Evolutionary conservation across 1,284 basidiomycete genomes (phyloP).

Genomic region (Irpex rosettiformis): DNA sequence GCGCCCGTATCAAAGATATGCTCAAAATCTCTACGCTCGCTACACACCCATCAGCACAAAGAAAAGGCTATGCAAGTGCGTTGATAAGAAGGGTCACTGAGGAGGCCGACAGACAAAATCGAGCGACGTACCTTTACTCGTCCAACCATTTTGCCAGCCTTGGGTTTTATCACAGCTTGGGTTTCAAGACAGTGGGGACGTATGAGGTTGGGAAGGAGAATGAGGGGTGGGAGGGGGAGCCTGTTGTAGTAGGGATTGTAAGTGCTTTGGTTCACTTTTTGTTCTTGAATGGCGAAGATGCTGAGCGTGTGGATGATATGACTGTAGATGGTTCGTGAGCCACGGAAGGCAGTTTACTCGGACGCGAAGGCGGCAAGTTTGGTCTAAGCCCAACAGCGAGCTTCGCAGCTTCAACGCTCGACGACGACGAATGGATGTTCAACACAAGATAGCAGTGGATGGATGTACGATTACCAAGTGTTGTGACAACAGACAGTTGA

Average conservation of each 20-base stretch:
- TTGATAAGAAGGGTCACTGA: not conserved
- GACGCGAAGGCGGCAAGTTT: not conserved
- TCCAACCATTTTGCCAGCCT: not conserved
- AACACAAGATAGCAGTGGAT: too few species aligned
- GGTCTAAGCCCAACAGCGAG: not conserved
- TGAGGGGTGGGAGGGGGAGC: not conserved
- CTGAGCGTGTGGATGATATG: too few species aligned
- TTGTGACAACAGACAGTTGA: too few species aligned
- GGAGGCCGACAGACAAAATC: not conserved
- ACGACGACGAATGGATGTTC: too few species aligned
- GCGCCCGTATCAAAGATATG: not conserved
- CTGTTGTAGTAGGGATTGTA: not conserved
- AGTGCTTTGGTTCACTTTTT: too few species aligned
- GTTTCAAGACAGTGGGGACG: not conserved
- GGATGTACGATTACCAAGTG: too few species aligned
- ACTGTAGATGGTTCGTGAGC: not conserved
- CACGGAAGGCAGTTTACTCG: not conserved
- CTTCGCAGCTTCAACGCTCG: too few species aligned
- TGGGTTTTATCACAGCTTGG: not conserved
- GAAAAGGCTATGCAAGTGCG: slow-evolving; percentile 1
- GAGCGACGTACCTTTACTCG: not conserved
- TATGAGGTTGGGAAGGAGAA: not conserved
- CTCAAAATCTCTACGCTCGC: not conserved
- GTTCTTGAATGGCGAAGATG: too few species aligned
- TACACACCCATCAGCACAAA: not conserved